Base-by-base conservation (phyloP, 345 rosid species). In the Erysimum cheiranthoides region DNA sequence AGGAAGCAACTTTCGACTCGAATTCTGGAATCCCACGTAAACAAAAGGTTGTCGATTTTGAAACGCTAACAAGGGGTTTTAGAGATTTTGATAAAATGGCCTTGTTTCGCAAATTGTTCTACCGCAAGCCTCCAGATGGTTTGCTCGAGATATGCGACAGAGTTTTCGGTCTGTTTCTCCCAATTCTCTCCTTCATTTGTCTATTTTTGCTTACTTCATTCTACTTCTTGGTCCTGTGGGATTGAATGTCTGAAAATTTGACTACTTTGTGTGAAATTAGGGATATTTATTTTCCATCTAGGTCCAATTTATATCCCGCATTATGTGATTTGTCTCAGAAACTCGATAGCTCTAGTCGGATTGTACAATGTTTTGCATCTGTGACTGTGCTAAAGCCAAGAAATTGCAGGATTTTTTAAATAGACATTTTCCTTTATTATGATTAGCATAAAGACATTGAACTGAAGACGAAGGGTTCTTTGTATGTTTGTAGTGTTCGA, bases 81-180 rank as follows among this genome's bases (percentile, higher is more conserved):
- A 45, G 38, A n/a, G 74, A 47, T 12, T 49, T 60, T 40, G 6
- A 65, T 40, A 32, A 81, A 59, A 94, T 94, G 98, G 89, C 97
- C 49, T 80, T 92, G 84, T 83, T 94, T 79, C 90, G 94, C 10
- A 94, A 87, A 81, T 75, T 94, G 56, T 94, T 94, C 73, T 88
- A 85, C 73, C 79, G 83, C 79, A 92, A 92, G 73, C 98, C 96
- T 4, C 97, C 98, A 28, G 97, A 94, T 66, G 97, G 98, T 4
- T 83, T 94, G 73, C 90, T 94, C 59, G 97, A 94, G 95, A 89
- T 94, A 71, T 89, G 85, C 57, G 97, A 94, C 76, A 82, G 89
- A 69, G 90, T 92, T 58, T 94, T 84, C 80, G 96, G 97, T 94
- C 47, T 52, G 80, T 80, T 71, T 65, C 57, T 42, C n/a, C 42